Evolutionary conservation across 108 stramenopile species (phyloP), one percentile per base, ranked within the genome.

Genomic region (Nitzschia sp.): DNA sequence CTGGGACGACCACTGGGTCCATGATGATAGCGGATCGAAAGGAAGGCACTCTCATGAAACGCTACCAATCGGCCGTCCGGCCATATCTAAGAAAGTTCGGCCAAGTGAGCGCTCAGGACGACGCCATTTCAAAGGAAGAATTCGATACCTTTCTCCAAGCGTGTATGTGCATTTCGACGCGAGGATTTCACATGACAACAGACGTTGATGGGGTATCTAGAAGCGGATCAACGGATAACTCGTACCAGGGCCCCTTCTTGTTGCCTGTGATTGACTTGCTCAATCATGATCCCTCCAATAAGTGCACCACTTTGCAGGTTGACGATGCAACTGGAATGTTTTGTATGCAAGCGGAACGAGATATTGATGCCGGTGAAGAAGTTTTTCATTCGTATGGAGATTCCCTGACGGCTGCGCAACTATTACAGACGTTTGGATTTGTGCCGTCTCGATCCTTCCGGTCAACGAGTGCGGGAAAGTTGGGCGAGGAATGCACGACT

Each of bases 361-460:
- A 84, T 38, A 87, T 95, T 65, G 32, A 27, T 17, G 32, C 53
- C 34, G 82, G 77, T 0, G 86, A 89, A 72, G 91, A 92, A 74
- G 68, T 95, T 31, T 76, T 80, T 63, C 94, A 95, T 77, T 89
- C 89, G 19, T 92, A 95, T 67, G 89, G 79, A 35, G 64, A 76
- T 48, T 72, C 75, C 25, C 68, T 94, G 36, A 91, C 81, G 9
- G 83, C 86, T 4, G 81, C 81, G 11, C 88, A 94, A 71, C 36
- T 85, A 2, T 71, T 94, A 11, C 88, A 88, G 81, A 94, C 93
- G 2, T 94, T 90, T 81, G 93, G 93, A 6, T 94, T 94, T 68
- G 87, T 94, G 4, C 82, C 86, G 21, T 25, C 4, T 32, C 19
- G n/a, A 2, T 19, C 57, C 0, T n/a, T n/a, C 8, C 26, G 58